A percentile compares a stretch with the other conserved stretches of the same genome.
These are phyloP conservation scores for Mimosa pudica DNA, from an alignment of 306 rosid species.

Conservation along the genomic window DNA sequence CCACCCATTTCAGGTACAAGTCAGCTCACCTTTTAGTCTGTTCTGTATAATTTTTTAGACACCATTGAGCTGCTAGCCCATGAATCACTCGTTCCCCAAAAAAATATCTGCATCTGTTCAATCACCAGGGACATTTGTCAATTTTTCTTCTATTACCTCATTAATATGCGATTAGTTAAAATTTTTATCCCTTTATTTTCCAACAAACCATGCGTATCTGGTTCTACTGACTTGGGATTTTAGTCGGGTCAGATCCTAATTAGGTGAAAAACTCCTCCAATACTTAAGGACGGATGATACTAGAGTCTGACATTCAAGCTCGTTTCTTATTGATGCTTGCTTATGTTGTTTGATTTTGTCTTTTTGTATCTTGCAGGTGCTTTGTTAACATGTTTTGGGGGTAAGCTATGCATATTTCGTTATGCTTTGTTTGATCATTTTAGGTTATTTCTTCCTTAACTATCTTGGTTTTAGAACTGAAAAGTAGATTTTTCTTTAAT, in stretches of 20 bases:
- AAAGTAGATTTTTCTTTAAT: too few relatives aligned
- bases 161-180: neutral
- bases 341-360: too few relatives aligned
- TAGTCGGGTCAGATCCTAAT: neutral
- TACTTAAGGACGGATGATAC: too few relatives aligned
- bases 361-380: too few relatives aligned
- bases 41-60: neutral
- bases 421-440: too few relatives aligned
- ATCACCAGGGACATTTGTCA: neutral
- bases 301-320: too few relatives aligned
- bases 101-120: neutral
- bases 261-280: neutral
- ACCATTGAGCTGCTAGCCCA: neutral
- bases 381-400: too few relatives aligned
- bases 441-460: too few relatives aligned
- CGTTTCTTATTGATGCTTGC: too few relatives aligned
- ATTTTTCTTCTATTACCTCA: slow-evolving; percentile 3
- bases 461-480: too few relatives aligned
- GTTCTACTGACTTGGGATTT: neutral
- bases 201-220: neutral
- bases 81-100: neutral
- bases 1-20: slow-evolving; percentile 47
- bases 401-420: too few relatives aligned
- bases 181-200: neutral
- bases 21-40: slow-evolving; percentile 16